Base-by-base conservation (phyloP, 106 monocot genomes). In the Allium fistulosum region DNA sequence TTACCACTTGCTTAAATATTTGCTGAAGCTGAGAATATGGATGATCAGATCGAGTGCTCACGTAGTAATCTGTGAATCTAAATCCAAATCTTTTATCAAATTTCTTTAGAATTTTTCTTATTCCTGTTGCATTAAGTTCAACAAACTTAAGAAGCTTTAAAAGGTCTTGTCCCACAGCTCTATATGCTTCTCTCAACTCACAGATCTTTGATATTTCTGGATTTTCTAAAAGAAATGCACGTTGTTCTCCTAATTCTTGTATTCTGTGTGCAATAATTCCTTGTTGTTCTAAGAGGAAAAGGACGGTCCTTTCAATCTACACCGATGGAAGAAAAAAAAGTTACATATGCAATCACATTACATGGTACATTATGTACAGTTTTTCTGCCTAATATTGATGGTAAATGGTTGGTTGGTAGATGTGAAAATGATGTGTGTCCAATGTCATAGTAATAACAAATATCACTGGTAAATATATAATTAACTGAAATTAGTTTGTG, bases 1-100 rank as follows among this genome's bases (percentile, higher is more conserved):
- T 71, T 97, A 97, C 97, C 97, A 97, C 97, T 68, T 92, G 89
- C 74, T 97, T 97, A 71, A 97, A 92, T 68, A 97, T 79, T 76
- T 97, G 97, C 22, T 97, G 92, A 11, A 97, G 75, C 79, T 97
- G 97, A 68, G 97, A 97, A 73, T 97, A 97, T 51, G 97, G 97
- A 78, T 97, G 97, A 69, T 97, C 84, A 69, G 92, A 84, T 66
- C 97, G 80, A 70, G 87, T 87, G 15, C 84, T 73, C 69, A 97
- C 61, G 79, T 92, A 97, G 49, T 89, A 87, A 75, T 92, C 87
- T 15, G 97, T 89, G 50, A 97, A 97, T 65, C 80, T 87, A 71
- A 86, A 90, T 6, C 84, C 89, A 63, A 92, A 81, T 37, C 86
- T 70, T 68, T 97, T 97, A 72, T 97, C 97, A 73, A 97, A 97